A percentile compares a stretch with the other conserved stretches of the same genome.
These are phyloP conservation scores for Angomonas ambiguus DNA, from an alignment of 208 protist genomes.

Conservation along the genomic window DNA sequence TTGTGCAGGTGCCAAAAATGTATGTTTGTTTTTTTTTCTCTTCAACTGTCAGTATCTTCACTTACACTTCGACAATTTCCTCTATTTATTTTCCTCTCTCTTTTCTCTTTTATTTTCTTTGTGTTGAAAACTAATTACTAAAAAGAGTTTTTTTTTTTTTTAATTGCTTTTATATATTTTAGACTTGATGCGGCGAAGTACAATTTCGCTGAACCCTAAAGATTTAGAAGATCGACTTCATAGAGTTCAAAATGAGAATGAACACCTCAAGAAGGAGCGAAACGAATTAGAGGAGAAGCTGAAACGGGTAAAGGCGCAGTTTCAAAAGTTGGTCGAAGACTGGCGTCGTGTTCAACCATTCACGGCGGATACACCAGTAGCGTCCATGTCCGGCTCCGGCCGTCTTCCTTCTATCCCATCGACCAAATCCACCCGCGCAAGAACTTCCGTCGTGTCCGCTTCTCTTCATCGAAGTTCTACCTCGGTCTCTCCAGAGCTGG, in stretches of 20 bases:
- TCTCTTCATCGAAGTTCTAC: background rate
- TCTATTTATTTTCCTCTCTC: background rate
- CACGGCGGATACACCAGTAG: background rate
- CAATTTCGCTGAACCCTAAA: constrained; percentile 5
- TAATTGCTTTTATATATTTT: background rate
- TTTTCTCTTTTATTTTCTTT: background rate
- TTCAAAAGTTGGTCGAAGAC: constrained; percentile 61
- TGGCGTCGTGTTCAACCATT: constrained; percentile 6
- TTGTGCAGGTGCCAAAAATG: background rate
- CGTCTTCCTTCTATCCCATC: background rate
- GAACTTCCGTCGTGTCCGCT: background rate
- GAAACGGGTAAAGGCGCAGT: constrained; percentile 63
- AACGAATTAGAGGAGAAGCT: constrained; percentile 63
- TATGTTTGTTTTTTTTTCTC: background rate
- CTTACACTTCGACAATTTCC: background rate
- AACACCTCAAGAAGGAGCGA: constrained; percentile 47
- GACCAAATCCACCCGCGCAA: background rate
- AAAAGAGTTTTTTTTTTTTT: constrained; percentile 7
- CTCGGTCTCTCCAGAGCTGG: constrained; percentile 15
- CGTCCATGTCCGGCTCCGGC: background rate
- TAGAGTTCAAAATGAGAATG: constrained; percentile 63
- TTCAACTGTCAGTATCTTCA: background rate
- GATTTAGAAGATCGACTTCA: constrained; percentile 66
- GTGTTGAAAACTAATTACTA: background rate
- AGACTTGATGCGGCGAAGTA: constrained; percentile 12